Evolutionary conservation across 345 rosid species (phyloP).

Genomic region (Euphorbia lathyris): DNA sequence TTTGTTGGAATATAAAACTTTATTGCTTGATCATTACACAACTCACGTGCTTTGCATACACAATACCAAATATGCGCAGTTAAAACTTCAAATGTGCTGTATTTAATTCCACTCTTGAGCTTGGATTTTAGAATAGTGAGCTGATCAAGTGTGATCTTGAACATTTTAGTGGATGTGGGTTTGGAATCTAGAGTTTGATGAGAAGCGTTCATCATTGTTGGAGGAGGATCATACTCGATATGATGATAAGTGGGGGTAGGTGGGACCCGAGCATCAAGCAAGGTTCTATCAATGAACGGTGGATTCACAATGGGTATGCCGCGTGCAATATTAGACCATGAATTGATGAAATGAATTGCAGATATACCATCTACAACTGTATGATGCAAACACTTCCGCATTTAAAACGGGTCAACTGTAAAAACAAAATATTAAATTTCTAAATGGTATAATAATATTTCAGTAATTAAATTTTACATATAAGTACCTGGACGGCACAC

Average conservation of each 20-base stretch:
- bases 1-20: conserved; percentile 18
- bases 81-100: conserved; percentile 16
- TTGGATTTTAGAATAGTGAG: conserved; percentile 21
- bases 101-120: neutral
- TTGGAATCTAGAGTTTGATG: neutral
- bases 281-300: conserved; percentile 20
- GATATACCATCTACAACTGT: conserved; percentile 21
- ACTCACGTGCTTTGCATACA: conserved; percentile 22
- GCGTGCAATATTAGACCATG: conserved; percentile 29
- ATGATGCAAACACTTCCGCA: conserved; percentile 36
- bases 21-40: conserved; percentile 19
- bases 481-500: conserved; percentile 23
- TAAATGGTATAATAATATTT: no score
- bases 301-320: conserved; percentile 8
- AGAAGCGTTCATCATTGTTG: conserved; percentile 5
- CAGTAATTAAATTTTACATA: no score
- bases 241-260: conserved; percentile 19
- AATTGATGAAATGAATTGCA: conserved; percentile 19
- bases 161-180: neutral
- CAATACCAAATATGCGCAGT: conserved; percentile 37
- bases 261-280: conserved; percentile 15
- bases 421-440: no score
- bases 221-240: conserved; percentile 27
- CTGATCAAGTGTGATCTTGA: conserved; percentile 21
- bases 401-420: conserved; percentile 27